Percentiles rank a stretch among this genome's conserved stretches.
These are phyloP conservation scores for Kuraishia capsulata DNA, from an alignment of 805 yeast species.

Conservation along the genomic window DNA sequence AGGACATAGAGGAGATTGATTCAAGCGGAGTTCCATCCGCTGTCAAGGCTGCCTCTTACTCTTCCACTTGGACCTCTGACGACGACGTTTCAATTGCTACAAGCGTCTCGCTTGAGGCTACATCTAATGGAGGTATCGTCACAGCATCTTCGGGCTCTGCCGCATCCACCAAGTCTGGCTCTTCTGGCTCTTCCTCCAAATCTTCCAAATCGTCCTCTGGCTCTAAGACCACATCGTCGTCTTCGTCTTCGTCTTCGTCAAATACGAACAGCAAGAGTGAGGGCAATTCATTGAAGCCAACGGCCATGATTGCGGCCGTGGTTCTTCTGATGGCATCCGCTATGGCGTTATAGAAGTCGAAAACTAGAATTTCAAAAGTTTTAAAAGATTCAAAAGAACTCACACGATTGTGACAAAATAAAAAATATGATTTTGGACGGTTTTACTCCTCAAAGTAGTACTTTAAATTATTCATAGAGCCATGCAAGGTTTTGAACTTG, in stretches of 20 bases:
- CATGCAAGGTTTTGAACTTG: too few relatives aligned
- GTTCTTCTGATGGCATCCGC: neutral
- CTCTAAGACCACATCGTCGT: neutral
- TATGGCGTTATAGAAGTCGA: too few relatives aligned
- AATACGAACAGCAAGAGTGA: neutral
- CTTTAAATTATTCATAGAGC: too few relatives aligned
- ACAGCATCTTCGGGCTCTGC: neutral
- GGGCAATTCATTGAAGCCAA: neutral
- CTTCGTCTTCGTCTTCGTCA: neutral
- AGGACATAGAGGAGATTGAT: constrained; percentile 36
- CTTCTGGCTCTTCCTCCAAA: neutral
- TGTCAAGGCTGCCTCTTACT: constrained; percentile 32
- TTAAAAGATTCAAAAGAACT: too few relatives aligned
- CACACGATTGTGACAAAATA: too few relatives aligned
- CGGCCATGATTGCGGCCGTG: neutral
- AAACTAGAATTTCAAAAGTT: too few relatives aligned
- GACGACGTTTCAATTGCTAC: neutral
- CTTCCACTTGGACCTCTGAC: constrained; percentile 29
- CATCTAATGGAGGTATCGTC: neutral
- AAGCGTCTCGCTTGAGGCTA: neutral
- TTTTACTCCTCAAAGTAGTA: too few relatives aligned
- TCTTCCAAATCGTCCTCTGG: neutral
- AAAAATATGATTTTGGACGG: too few relatives aligned
- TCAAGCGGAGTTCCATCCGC: constrained; percentile 41
- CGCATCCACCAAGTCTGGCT: neutral